Evolutionary conservation across 2,329 filamentous ascomycete species (phyloP).

Genomic region (Apiospora pterosperma): DNA sequence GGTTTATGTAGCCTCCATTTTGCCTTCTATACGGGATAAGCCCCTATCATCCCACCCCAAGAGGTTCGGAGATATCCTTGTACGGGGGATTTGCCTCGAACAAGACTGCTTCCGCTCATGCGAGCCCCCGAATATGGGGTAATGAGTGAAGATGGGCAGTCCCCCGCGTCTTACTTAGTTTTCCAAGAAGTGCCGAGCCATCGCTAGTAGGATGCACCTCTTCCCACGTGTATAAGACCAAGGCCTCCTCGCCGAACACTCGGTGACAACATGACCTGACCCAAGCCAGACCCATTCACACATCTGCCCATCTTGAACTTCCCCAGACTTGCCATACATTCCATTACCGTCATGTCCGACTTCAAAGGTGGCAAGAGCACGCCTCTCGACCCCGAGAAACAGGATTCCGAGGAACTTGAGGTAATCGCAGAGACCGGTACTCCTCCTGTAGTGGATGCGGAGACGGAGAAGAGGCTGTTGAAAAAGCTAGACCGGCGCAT

Average conservation of each 20-base stretch:
- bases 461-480: background rate
- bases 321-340: background rate
- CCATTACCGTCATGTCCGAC: background rate
- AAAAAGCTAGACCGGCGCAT: conserved; percentile 24
- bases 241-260: background rate
- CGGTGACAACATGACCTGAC: background rate
- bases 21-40: too few species aligned
- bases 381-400: background rate
- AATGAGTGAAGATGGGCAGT: too few species aligned
- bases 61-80: too few species aligned
- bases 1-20: too few species aligned
- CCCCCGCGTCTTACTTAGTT: background rate
- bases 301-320: background rate
- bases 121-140: background rate
- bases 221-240: background rate
- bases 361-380: background rate
- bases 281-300: background rate
- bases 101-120: background rate
- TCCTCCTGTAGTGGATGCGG: background rate
- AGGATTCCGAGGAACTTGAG: background rate
- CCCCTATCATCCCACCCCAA: too few species aligned
- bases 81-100: background rate
- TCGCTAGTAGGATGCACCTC: background rate
- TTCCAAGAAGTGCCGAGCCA: background rate
- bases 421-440: background rate